Evolutionary conservation across 352 stramenopile species (phyloP).

Genomic region (Elongisporangium anandrum): DNA sequence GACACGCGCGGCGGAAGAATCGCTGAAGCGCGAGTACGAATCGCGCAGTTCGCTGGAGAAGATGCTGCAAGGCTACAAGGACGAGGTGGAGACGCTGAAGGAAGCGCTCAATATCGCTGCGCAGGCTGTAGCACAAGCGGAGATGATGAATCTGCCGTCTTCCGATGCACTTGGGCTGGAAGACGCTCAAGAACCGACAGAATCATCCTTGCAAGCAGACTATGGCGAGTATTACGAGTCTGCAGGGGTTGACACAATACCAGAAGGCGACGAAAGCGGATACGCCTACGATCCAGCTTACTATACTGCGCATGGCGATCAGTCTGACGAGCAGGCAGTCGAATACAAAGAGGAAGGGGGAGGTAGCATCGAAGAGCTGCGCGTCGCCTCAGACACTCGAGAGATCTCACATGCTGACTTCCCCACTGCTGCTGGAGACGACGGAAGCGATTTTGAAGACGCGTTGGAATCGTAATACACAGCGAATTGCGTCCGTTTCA

Average conservation of each 20-base stretch:
- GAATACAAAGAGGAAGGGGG: constrained; percentile 5
- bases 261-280: constrained; percentile 1
- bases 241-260: neutral
- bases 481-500: neutral
- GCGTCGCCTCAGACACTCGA: neutral
- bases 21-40: constrained; percentile 53
- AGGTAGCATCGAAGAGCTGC: neutral
- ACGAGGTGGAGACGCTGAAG: constrained; percentile 68
- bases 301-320: neutral
- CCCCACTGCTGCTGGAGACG: neutral
- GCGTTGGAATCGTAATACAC: constrained; percentile 9
- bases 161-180: neutral
- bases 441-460: constrained; percentile 33
- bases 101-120: constrained; percentile 72
- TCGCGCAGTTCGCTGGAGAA: constrained; percentile 42
- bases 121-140: constrained; percentile 40
- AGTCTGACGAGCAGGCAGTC: constrained; percentile 4
- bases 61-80: constrained; percentile 63
- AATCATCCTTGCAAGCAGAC: constrained; percentile 1
- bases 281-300: neutral
- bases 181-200: neutral
- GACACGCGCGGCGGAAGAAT: constrained; percentile 43
- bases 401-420: neutral
- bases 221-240: constrained; percentile 9
- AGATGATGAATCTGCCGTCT: constrained; percentile 7